Base-by-base conservation (phyloP, 2,329 filamentous ascomycete genomes). In the Calonectria ilicicola region DNA sequence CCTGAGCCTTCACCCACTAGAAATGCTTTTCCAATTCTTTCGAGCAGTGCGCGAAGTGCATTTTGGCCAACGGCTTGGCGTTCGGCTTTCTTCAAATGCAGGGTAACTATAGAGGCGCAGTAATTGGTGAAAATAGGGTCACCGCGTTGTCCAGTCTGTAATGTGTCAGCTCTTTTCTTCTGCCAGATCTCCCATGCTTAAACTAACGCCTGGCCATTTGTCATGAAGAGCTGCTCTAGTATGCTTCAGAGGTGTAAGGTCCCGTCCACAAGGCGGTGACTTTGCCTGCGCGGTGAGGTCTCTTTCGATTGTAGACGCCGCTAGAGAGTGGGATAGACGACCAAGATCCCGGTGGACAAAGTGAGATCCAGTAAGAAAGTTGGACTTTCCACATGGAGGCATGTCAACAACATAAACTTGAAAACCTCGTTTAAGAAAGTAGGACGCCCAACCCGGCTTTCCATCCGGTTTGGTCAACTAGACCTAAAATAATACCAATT, bases 1-100 rank as follows among this genome's bases (percentile, higher is more conserved):
- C 87, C 87, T 19, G 89, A 85, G 0, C 87, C 89, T 73, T 91
- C 87, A 0, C 86, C 86, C 14, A 92, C 73, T 3, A 91, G 76
- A 47, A 88, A 80, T 0, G 83, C 82, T 10, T 80, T 80, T 3
- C 85, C 86, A 19, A 86, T 86, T 12, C 74, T 78, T 17, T 86
- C 80, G 14, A 90, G 82, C 2, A 90, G 83, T 1, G 81, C 82
- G 3, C 80, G 79, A 9, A 87, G 84, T 0, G 85, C 85, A 14
- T 82, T 73, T 46, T 83, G 80, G 1, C 76, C 82, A 1, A 82
- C 44, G 0, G 65, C 71, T 68, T 86, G 83, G 17, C 82, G 80
- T 42, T 84, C 78, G 0, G 74, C 47, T 27, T 74, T 79, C 14
- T 72, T 78, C n/a, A 80, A 72, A 5, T 74, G 70, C 5, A 84